Conservation (phyloP, 306 rosid genomes). For the peach (Prunus persica) region DNA sequence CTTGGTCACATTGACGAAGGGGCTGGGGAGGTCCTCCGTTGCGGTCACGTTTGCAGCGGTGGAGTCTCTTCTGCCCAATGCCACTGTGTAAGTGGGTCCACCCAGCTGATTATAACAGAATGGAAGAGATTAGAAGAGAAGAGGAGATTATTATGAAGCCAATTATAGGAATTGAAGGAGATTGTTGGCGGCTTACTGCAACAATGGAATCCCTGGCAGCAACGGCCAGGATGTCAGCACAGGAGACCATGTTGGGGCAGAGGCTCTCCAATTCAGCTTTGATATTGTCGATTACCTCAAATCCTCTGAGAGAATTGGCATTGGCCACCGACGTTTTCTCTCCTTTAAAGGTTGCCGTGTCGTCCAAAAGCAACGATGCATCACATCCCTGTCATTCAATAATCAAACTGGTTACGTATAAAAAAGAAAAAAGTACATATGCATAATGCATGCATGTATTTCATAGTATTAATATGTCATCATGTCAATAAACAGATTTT, state of each 20-base stretch:
- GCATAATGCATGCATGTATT: too few species aligned
- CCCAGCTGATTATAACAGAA: conserved; percentile 36
- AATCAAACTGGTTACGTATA: neutral
- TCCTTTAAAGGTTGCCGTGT: conserved; percentile 55
- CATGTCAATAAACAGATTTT: too few species aligned
- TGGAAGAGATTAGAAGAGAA: too few species aligned
- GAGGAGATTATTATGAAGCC: too few species aligned
- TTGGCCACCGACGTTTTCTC: conserved; percentile 57
- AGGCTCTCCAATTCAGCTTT: conserved; percentile 44
- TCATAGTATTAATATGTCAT: too few species aligned
- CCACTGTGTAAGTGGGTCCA: conserved; percentile 50
- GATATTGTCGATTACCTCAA: conserved; percentile 51
- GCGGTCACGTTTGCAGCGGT: conserved; percentile 51
- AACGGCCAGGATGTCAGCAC: conserved; percentile 58
- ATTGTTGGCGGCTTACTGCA: conserved; percentile 30
- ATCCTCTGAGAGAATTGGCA: conserved; percentile 49
- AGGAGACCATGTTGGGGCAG: conserved; percentile 55
- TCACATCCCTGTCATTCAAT: conserved; percentile 56
- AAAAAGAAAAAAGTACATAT: too few species aligned
- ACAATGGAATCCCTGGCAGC: conserved; percentile 69
- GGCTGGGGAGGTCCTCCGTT: too few species aligned
- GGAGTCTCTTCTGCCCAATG: conserved; percentile 71
- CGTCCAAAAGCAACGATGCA: conserved; percentile 59
- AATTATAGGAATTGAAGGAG: too few species aligned
- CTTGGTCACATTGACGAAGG: conserved; percentile 34